These are phyloP conservation scores for Chlamydomonas asymmetrica DNA, from an alignment of 139 green algal genomes.

Conservation along the genomic window DNA sequence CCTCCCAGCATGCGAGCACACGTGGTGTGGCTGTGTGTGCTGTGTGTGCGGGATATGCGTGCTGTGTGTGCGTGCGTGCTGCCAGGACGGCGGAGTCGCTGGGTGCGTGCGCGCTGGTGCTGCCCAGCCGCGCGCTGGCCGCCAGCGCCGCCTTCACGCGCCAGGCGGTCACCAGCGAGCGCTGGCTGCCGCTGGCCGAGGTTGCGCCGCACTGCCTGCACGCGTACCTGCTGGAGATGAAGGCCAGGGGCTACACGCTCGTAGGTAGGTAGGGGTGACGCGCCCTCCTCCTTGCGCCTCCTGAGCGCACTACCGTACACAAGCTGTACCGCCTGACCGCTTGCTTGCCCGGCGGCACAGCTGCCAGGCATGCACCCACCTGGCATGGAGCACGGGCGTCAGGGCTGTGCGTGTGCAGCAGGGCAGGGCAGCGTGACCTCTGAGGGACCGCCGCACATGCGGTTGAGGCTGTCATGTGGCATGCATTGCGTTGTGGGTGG, in stretches of 20 bases:
- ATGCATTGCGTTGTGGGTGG: too few species aligned
- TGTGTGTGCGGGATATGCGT: neutral
- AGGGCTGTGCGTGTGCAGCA: too few species aligned
- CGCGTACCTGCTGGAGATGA: constrained; percentile 34
- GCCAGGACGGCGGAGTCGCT: constrained; percentile 50
- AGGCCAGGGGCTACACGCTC: constrained; percentile 61
- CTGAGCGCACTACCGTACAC: neutral
- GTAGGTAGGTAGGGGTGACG: constrained; percentile 43
- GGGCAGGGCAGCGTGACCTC: too few species aligned
- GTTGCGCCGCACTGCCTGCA: constrained; percentile 31
- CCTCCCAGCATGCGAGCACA: too few species aligned
- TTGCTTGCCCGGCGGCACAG: too few species aligned
- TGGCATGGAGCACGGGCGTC: too few species aligned
- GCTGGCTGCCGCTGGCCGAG: constrained; percentile 44
- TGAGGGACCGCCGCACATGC: too few species aligned
- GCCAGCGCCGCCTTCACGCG: constrained; percentile 49
- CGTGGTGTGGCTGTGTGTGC: too few species aligned
- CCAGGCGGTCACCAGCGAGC: constrained; percentile 45
- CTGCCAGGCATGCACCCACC: too few species aligned
- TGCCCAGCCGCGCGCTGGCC: constrained; percentile 28
- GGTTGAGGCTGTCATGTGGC: too few species aligned
- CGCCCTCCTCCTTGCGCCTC: neutral
- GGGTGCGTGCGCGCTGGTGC: constrained; percentile 41
- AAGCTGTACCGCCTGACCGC: too few species aligned
- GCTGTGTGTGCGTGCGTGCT: neutral